These are phyloP conservation scores for Rhynchosporium agropyri DNA, from an alignment of 2,329 filamentous ascomycete genomes.

Conservation along the genomic window DNA sequence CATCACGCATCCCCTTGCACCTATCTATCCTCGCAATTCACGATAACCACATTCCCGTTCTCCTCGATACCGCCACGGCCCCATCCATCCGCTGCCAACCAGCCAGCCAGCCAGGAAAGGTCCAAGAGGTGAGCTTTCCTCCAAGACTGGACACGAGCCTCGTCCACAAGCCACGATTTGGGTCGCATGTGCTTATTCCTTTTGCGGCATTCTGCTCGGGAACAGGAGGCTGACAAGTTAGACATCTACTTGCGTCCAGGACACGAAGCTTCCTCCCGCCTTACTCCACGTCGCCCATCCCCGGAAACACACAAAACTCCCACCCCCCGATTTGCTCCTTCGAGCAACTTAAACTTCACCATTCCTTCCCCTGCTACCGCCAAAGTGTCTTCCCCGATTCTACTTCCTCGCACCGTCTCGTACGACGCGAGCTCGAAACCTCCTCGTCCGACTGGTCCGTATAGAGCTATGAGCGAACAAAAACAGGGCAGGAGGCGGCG, in stretches of 20 bases:
- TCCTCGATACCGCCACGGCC: slow-evolving; percentile 1
- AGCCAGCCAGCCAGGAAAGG: background rate
- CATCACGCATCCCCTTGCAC: background rate
- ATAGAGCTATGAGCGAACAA: slow-evolving; percentile 59
- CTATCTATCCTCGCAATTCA: background rate
- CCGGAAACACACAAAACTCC: slow-evolving; percentile 10
- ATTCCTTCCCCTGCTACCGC: slow-evolving; percentile 66
- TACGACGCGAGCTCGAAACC: slow-evolving; percentile 81
- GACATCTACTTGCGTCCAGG: background rate
- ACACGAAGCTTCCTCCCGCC: slow-evolving; percentile 6
- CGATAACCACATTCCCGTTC: slow-evolving; percentile 5
- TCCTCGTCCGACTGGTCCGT: slow-evolving; percentile 58
- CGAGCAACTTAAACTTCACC: slow-evolving; percentile 39
- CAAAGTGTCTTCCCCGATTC: slow-evolving; percentile 91
- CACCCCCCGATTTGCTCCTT: slow-evolving; percentile 33
- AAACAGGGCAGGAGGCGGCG: slow-evolving; percentile 80
- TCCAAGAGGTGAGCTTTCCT: slow-evolving; percentile 14
- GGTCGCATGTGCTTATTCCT: slow-evolving; percentile 12
- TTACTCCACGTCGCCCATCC: slow-evolving; percentile 3
- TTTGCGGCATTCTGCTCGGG: background rate
- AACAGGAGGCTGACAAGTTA: background rate
- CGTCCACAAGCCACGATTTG: background rate
- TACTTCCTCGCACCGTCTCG: slow-evolving; percentile 86
- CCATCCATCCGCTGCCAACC: slow-evolving; percentile 1
- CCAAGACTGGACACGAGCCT: slow-evolving; percentile 8